Conservation (phyloP, 2,329 filamentous ascomycete genomes). For the Phialophora verrucosa region DNA sequence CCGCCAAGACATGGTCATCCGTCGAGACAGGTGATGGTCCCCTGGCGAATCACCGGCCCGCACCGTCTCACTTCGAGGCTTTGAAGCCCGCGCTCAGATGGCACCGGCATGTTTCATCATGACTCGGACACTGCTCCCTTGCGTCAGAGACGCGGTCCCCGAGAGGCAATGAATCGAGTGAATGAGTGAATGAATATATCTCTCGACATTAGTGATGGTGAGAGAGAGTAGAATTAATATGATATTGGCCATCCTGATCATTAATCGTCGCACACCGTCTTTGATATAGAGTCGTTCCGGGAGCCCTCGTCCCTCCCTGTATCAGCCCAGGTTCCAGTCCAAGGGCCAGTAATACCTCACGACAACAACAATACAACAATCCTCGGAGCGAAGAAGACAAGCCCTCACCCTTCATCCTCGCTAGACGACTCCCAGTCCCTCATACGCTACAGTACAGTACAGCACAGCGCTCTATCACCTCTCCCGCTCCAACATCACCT, state of each 20-base stretch:
- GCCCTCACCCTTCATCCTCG: neutral
- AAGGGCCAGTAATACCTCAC: neutral
- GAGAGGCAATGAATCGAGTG: neutral
- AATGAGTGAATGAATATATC: neutral
- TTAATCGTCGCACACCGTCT: neutral
- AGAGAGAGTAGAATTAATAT: neutral
- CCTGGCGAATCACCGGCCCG: neutral
- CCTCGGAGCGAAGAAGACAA: neutral
- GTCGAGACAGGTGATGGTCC: neutral
- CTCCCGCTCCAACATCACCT: neutral
- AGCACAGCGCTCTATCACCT: neutral
- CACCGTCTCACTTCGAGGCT: neutral
- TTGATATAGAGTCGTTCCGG: neutral
- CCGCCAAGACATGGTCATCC: neutral
- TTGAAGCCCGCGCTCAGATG: slow-evolving; percentile 2
- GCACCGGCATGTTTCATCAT: neutral
- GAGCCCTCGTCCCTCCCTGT: neutral
- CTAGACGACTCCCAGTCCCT: neutral
- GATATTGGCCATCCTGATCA: neutral
- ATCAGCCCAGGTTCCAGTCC: neutral
- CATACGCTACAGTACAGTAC: neutral
- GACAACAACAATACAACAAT: neutral
- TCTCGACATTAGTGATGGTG: neutral
- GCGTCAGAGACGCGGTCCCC: slow-evolving; percentile 1
- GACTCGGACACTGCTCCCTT: neutral